These are phyloP conservation scores for Fusarium vanettenii DNA, from an alignment of 2,329 filamentous ascomycete species.

Conservation along the genomic window DNA sequence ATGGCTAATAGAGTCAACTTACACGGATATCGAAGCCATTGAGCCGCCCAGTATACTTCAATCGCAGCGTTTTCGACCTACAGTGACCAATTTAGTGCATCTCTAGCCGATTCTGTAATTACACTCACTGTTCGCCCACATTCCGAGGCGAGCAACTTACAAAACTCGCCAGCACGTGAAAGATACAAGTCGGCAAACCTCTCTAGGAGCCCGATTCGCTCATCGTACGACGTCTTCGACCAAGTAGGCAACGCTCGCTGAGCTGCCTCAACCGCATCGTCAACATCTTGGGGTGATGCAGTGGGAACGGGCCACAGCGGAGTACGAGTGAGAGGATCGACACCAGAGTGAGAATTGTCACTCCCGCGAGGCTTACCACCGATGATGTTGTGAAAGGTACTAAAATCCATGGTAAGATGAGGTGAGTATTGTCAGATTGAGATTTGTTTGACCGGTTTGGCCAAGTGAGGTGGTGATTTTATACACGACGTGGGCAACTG, in stretches of 20 bases:
- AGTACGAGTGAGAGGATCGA: not conserved
- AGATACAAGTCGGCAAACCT: not conserved
- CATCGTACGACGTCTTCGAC: not conserved
- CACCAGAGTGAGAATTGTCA: not conserved
- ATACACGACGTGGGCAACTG: not conserved
- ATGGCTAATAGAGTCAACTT: not conserved
- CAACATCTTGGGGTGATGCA: not conserved
- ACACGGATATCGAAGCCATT: not conserved
- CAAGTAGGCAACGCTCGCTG: not conserved
- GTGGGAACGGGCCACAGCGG: not conserved
- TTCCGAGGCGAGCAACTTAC: not conserved
- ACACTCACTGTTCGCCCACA: not conserved
- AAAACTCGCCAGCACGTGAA: not conserved
- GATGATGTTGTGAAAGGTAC: not conserved
- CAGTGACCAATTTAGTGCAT: not conserved
- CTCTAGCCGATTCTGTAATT: not conserved
- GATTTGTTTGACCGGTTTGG: not conserved
- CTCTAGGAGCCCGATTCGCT: not conserved
- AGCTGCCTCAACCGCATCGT: not conserved
- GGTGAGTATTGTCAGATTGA: not conserved
- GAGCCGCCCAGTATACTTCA: not conserved
- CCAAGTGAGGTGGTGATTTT: not conserved
- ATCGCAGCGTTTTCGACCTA: not conserved
- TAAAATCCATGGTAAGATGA: not conserved
- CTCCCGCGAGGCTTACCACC: not conserved